Evolutionary conservation across 1,139 yeast genomes (phyloP).

Genomic region (Suhomyces yuchorum): DNA sequence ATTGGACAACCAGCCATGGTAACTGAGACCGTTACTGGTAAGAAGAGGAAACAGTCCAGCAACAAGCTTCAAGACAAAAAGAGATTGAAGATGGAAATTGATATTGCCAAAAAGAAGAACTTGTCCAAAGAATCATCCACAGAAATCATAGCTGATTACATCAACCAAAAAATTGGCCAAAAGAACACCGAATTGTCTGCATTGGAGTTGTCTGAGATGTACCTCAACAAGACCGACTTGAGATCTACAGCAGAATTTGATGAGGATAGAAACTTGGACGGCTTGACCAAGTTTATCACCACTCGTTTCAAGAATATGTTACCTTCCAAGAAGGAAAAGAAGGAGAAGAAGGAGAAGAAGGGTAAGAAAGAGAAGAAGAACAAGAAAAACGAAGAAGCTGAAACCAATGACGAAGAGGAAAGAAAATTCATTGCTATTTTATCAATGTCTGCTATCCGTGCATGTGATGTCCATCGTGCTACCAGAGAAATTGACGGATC

Average conservation of each 20-base stretch:
- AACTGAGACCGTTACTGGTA: conserved; percentile 19
- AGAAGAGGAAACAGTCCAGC: conserved; percentile 35
- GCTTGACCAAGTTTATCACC: conserved; percentile 48
- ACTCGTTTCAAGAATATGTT: conserved; percentile 48
- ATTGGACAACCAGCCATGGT: conserved; percentile 5
- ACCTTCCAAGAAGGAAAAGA: conserved; percentile 27
- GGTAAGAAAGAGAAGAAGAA: conserved; percentile 16
- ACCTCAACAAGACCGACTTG: conserved; percentile 50
- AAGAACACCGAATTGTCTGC: conserved; percentile 59
- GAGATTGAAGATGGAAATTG: conserved; percentile 59
- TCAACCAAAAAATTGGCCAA: conserved; percentile 54
- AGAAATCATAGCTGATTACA: conserved; percentile 59
- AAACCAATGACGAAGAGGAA: conserved; percentile 25
- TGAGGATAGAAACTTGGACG: conserved; percentile 49
- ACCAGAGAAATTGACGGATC: conserved; percentile 56
- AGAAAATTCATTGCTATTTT: conserved; percentile 57
- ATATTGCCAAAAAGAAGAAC: conserved; percentile 50
- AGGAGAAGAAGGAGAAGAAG: conserved; percentile 30
- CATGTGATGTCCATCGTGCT: conserved; percentile 70
- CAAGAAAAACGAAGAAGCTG: conserved; percentile 14
- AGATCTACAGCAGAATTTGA: conserved; percentile 53
- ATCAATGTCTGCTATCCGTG: conserved; percentile 70
- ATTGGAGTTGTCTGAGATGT: conserved; percentile 62
- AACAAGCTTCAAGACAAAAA: conserved; percentile 53
- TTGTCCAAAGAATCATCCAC: conserved; percentile 52